phyloP scores from a whole-genome alignment of 2,329 filamentous ascomycete species.

The Colletotrichum destructivum region DNA sequence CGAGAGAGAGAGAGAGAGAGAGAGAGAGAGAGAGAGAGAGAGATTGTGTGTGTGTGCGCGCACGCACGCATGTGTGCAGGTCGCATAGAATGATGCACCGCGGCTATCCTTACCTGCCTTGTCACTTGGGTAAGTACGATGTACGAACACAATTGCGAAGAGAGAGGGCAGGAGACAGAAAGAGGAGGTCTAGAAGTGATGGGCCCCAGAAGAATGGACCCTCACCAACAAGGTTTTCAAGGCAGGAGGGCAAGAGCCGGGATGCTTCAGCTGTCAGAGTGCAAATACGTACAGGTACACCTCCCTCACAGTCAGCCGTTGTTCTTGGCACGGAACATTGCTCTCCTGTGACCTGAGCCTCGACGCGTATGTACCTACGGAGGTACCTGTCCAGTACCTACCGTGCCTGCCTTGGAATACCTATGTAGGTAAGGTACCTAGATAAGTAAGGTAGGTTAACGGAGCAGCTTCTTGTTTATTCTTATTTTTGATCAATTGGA shows the following conservation, averaged over 20 bases:
- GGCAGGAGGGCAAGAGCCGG: constrained; percentile 30
- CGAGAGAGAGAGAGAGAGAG: too few species aligned
- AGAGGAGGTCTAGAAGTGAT: background rate
- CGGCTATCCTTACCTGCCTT: background rate
- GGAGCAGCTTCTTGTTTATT: background rate
- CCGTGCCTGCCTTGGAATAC: too few species aligned
- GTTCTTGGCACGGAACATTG: constrained; percentile 10
- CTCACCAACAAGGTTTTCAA: constrained; percentile 38
- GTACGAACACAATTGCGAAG: background rate
- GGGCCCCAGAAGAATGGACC: constrained; percentile 5
- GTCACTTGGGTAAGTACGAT: background rate
- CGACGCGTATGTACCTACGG: too few species aligned
- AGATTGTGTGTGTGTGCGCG: too few species aligned
- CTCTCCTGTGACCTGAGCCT: background rate
- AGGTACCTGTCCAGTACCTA: too few species aligned
- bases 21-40: too few species aligned
- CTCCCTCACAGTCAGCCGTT: background rate
- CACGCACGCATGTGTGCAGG: too few species aligned
- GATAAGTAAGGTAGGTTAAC: background rate
- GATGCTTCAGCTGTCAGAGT: constrained; percentile 23
- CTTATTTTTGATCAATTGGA: constrained; percentile 1
- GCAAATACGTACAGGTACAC: constrained; percentile 27
- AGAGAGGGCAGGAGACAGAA: background rate
- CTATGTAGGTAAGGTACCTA: too few species aligned
- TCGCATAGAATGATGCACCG: background rate